A percentile compares a stretch with the other conserved stretches of the same genome.
Conservation (phyloP, 208 protist species). For the Borovskyia barvae region DNA sequence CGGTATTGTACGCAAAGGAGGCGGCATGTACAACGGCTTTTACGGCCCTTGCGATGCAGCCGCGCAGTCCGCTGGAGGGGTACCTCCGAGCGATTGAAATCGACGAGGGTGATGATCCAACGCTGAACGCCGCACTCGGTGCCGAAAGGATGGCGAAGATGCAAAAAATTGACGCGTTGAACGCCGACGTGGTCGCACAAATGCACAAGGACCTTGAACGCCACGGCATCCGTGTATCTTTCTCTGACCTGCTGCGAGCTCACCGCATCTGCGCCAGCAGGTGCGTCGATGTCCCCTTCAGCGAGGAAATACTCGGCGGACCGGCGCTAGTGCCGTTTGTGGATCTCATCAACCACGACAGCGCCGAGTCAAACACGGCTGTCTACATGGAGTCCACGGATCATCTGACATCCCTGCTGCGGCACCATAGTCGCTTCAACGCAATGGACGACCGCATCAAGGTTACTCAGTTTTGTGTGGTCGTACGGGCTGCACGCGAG, state of each 20-base stretch:
- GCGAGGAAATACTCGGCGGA: conserved; percentile 64
- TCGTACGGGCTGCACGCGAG: conserved; percentile 33
- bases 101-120: conserved; percentile 5
- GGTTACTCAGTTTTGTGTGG: conserved; percentile 40
- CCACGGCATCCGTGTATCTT: conserved; percentile 20
- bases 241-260: conserved; percentile 33
- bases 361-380: conserved; percentile 36
- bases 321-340: conserved; percentile 75
- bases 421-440: conserved; percentile 19
- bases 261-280: conserved; percentile 62
- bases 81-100: conserved; percentile 51
- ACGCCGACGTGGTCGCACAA: conserved; percentile 15
- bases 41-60: conserved; percentile 49
- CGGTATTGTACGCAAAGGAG: conserved; percentile 51
- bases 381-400: conserved; percentile 32
- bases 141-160: conserved; percentile 13
- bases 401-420: conserved; percentile 6
- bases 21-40: conserved; percentile 57
- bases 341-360: conserved; percentile 77
- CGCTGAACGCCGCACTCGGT: conserved; percentile 18
- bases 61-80: conserved; percentile 26
- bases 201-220: conserved; percentile 17
- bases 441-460: conserved; percentile 19
- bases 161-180: conserved; percentile 33
- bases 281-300: conserved; percentile 62